Base-by-base conservation (phyloP, 768 basidiomycete genomes). In the Amylocystis lapponica region DNA sequence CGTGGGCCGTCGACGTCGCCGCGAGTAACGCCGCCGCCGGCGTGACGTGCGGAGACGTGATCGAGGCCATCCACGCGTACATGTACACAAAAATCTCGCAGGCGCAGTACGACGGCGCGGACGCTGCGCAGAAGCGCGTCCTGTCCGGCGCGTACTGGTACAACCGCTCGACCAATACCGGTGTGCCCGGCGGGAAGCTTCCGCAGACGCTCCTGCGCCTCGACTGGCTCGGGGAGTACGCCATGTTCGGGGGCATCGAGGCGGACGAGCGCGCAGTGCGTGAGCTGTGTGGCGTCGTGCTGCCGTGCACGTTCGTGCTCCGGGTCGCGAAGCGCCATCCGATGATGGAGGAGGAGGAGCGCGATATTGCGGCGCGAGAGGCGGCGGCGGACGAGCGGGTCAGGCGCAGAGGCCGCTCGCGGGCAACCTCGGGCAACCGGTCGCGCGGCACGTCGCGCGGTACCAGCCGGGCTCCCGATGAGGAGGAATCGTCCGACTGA, bases 121-220 rank as follows among this genome's bases (percentile, higher is more conserved):
- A 67, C 0, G 27, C 45, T 3, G 39, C 31, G n/a, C 64, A 63
- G 12, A 68, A 75, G 47, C 65, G 65, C 1, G 58, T 64, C 9
- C 66, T 86, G 11, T 64, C 65, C 31, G 65, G 70, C 21, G 69
- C 77, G 25, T 89, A 86, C 58, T 63, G 69, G 27, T 67, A 74
- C 56, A 89, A 90, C 56, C 75, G 87, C 16, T 81, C 81, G 9
- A 73, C 77, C 8, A 71, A 71, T 23, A 64, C 64, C 20, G 77
- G 76, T 36, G 84, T 80, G 2, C 86, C 87, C 1, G 87, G 87
- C 0, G 87, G 85, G 0, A 62, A 63, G 31, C 70, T 89, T 3
- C 78, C 76, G 7, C 68, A 74, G 36, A 79, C 79, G 8, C 68
- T 89, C 59, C 74, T 77, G 49, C 65, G 80, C 41, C 63, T 84